Evolutionary conservation across 371 early-diverging fungal genomes (phyloP).

Genomic region (Actinomortierella wolfii): DNA sequence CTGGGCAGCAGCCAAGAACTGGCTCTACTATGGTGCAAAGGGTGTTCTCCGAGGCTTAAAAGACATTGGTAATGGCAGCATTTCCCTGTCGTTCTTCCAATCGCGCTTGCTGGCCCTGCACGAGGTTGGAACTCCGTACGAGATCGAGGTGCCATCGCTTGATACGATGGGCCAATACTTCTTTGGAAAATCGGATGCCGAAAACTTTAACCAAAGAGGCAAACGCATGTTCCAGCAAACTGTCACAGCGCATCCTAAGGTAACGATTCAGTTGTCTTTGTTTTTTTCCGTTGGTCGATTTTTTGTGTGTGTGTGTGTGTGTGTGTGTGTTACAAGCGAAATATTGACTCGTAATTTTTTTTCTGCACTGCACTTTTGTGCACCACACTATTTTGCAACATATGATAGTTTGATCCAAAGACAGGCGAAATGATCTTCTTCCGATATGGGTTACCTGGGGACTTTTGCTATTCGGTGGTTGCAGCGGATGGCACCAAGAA

Average conservation of each 20-base stretch:
- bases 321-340: not conserved
- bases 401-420: not conserved
- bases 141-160: slow-evolving; percentile 23
- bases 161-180: slow-evolving; percentile 35
- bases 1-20: not conserved
- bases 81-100: slow-evolving; percentile 14
- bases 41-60: slow-evolving; percentile 3
- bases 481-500: not conserved
- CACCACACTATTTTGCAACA: not conserved
- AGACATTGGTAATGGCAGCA: slow-evolving; percentile 21
- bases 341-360: not conserved
- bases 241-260: slow-evolving; percentile 41
- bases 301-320: no score
- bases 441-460: not conserved
- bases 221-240: slow-evolving; percentile 6
- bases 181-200: slow-evolving; percentile 27
- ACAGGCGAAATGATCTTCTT: slow-evolving; percentile 3
- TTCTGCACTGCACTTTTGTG: not conserved
- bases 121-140: slow-evolving; percentile 21
- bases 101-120: slow-evolving; percentile 27
- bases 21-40: slow-evolving; percentile 9
- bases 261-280: slow-evolving; percentile 14
- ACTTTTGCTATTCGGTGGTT: not conserved
- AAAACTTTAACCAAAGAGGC: not conserved
- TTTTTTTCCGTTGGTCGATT: not conserved